Evolutionary conservation across 495 filamentous ascomycete species (phyloP).

Genomic region (Trichoderma asperelloides): DNA sequence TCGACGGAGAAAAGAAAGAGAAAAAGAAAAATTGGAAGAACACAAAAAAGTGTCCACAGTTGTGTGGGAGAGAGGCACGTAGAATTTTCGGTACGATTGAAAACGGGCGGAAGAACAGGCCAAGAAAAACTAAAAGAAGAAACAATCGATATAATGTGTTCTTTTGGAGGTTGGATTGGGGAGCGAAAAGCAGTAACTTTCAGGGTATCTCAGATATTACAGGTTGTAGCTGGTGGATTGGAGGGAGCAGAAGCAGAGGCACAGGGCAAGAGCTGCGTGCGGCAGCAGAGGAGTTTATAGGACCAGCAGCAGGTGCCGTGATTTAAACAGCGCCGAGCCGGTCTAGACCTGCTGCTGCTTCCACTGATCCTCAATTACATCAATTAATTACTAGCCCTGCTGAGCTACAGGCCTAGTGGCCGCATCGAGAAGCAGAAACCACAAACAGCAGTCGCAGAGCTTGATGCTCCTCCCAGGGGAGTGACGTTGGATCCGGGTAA

Average conservation of each 20-base stretch:
- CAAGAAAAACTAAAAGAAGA: background rate
- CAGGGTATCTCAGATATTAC: conserved; percentile 1
- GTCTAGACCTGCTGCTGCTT: background rate
- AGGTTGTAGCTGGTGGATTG: background rate
- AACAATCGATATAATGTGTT: background rate
- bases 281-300: background rate
- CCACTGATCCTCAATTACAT: background rate
- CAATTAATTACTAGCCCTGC: background rate
- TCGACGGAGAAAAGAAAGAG: background rate
- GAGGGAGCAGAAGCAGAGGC: background rate
- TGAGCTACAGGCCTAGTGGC: background rate
- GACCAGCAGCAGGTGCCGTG: background rate
- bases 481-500: background rate
- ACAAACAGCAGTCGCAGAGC: background rate
- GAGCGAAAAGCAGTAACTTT: background rate
- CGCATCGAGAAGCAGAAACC: background rate
- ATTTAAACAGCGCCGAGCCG: background rate
- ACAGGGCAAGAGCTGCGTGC: background rate
- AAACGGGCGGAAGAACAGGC: background rate
- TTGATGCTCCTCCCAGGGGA: background rate
- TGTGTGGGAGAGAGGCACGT: too few species aligned
- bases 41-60: background rate
- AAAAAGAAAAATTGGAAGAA: background rate
- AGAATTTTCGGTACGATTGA: background rate
- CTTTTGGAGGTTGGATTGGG: background rate